Percentiles rank a stretch among this genome's conserved stretches.
Evolutionary conservation across 2,329 filamentous ascomycete species (phyloP).

Genomic region (Rugonectria rugulosa): DNA sequence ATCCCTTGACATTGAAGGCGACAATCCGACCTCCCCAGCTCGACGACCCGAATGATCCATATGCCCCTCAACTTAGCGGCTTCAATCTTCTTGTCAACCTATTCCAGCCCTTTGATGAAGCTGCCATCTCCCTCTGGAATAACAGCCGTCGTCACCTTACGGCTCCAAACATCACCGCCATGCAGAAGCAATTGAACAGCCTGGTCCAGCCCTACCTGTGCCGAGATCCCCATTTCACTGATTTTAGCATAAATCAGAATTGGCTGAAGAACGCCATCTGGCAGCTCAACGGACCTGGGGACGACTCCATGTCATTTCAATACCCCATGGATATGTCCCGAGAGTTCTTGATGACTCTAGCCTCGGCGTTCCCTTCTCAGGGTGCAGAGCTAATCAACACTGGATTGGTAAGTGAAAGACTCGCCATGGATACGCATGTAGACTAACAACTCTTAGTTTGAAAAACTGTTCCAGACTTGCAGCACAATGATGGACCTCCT

Average conservation of each 20-base stretch:
- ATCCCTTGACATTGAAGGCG: conserved; percentile 74
- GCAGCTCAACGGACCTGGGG: conserved; percentile 65
- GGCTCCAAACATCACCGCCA: conserved; percentile 60
- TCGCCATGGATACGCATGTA: background rate
- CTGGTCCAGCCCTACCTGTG: conserved; percentile 61
- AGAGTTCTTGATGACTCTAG: conserved; percentile 70
- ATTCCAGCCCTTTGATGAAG: conserved; percentile 72
- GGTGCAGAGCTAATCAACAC: conserved; percentile 79
- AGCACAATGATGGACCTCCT: conserved; percentile 78
- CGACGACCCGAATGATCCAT: conserved; percentile 66
- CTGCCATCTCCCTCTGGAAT: conserved; percentile 71
- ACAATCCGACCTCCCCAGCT: conserved; percentile 71
- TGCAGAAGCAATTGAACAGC: conserved; percentile 70
- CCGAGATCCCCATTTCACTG: conserved; percentile 61
- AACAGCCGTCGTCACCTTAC: conserved; percentile 67
- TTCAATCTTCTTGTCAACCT: conserved; percentile 69
- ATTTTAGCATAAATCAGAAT: conserved; percentile 66
- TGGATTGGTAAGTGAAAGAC: conserved; percentile 66
- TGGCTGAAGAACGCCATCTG: conserved; percentile 71
- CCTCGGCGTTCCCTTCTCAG: conserved; percentile 74
- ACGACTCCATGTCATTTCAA: conserved; percentile 66
- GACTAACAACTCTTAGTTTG: conserved; percentile 60
- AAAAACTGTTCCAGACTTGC: conserved; percentile 81
- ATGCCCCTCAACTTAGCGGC: conserved; percentile 59
- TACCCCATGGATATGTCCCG: conserved; percentile 69